Conservation (phyloP, 495 filamentous ascomycete genomes). For the Schizothecium vesticola region DNA sequence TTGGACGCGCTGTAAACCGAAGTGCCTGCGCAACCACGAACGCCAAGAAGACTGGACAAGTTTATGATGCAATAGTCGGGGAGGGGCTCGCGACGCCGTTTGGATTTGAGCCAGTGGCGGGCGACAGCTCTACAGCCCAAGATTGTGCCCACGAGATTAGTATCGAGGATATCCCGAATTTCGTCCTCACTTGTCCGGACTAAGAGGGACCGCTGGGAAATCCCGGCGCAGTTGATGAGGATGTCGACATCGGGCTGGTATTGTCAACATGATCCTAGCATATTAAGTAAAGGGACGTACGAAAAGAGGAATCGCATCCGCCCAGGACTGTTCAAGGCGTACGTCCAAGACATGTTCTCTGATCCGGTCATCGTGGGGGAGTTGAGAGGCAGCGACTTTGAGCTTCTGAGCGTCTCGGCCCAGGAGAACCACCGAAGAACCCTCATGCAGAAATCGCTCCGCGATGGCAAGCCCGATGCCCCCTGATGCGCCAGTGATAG, state of each 20-base stretch:
- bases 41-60: conserved; percentile 59
- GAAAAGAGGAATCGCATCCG: neutral
- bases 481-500: conserved; percentile 36
- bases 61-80: conserved; percentile 66
- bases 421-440: conserved; percentile 53
- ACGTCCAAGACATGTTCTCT: neutral
- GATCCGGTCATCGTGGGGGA: neutral
- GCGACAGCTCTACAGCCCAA: conserved; percentile 54
- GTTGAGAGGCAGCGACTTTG: neutral
- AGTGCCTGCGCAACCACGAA: conserved; percentile 42
- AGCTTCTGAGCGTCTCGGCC: conserved; percentile 27
- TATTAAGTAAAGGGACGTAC: neutral
- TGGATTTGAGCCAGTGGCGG: conserved; percentile 37
- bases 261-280: neutral
- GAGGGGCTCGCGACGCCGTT: neutral
- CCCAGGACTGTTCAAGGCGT: neutral
- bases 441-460: conserved; percentile 56
- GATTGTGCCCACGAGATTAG: conserved; percentile 71
- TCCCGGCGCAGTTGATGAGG: conserved; percentile 72
- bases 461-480: conserved; percentile 55
- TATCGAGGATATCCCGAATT: conserved; percentile 50
- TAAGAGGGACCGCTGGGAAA: conserved; percentile 56
- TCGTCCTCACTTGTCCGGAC: conserved; percentile 34
- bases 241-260: conserved; percentile 46
- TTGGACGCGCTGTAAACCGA: conserved; percentile 75